A percentile compares a stretch with the other conserved stretches of the same genome.
Evolutionary conservation across 2,329 filamentous ascomycete species (phyloP).

Genomic region (Aspergillus transmontanensis): DNA sequence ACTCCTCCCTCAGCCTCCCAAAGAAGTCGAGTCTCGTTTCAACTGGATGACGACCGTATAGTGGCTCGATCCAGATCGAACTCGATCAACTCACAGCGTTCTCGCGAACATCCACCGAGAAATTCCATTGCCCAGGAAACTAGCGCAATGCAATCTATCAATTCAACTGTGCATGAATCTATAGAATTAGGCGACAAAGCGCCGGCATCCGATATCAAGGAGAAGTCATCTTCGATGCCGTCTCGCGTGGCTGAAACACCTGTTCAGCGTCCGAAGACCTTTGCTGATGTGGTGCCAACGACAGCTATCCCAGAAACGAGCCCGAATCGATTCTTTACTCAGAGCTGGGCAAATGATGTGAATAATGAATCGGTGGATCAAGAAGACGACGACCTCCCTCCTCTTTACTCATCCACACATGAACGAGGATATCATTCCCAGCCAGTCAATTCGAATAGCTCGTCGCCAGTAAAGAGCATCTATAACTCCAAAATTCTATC

Average conservation of each 20-base stretch:
- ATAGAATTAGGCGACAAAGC: conserved; percentile 10
- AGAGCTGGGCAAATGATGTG: conserved; percentile 24
- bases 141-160: conserved; percentile 19
- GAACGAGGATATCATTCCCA: conserved; percentile 24
- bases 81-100: conserved; percentile 13
- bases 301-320: conserved; percentile 45
- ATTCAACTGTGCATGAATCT: conserved; percentile 11
- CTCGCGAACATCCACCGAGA: conserved; percentile 10
- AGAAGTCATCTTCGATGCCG: conserved; percentile 41
- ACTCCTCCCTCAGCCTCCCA: conserved; percentile 29
- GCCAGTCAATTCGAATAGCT: conserved; percentile 22
- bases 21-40: conserved; percentile 10
- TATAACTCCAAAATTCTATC: conserved; percentile 36
- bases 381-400: conserved; percentile 43
- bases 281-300: conserved; percentile 31
- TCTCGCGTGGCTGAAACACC: conserved; percentile 46
- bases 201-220: conserved; percentile 17
- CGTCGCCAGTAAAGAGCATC: conserved; percentile 30
- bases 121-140: conserved; percentile 12
- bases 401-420: conserved; percentile 26
- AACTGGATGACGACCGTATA: conserved; percentile 7
- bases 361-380: conserved; percentile 31
- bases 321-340: conserved; percentile 29
- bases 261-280: conserved; percentile 25
- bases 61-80: conserved; percentile 11